These are phyloP conservation scores for Tuber brumale DNA, from an alignment of 495 filamentous ascomycete species.

Conservation along the genomic window DNA sequence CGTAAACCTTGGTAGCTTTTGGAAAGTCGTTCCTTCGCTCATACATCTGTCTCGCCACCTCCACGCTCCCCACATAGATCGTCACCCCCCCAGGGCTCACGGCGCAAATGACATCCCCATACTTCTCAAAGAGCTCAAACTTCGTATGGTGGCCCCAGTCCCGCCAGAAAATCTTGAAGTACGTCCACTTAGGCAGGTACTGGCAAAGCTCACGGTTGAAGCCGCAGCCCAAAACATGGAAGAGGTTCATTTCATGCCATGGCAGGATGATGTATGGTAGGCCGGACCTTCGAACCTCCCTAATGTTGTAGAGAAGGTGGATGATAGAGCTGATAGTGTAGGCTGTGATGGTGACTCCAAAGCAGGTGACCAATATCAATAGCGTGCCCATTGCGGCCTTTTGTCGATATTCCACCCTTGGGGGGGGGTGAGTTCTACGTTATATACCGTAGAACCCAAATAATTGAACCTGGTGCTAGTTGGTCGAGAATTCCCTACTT, in stretches of 20 bases:
- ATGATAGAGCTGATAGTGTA: not conserved
- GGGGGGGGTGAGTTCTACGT: not conserved
- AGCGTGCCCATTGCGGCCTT: not conserved
- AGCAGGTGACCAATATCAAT: not conserved
- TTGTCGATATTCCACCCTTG: not conserved
- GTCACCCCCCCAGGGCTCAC: constrained; percentile 16
- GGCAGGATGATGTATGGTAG: constrained; percentile 24
- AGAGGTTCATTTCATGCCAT: constrained; percentile 8
- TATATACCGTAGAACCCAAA: no score
- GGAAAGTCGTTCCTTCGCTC: constrained; percentile 20
- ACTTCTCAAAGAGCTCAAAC: constrained; percentile 22
- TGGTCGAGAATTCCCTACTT: no score
- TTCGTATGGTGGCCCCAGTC: constrained; percentile 24
- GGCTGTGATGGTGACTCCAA: not conserved
- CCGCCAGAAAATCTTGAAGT: constrained; percentile 22
- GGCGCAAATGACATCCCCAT: constrained; percentile 20
- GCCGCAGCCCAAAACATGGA: constrained; percentile 7
- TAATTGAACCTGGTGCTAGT: no score
- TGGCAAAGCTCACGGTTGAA: constrained; percentile 14
- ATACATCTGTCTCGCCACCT: constrained; percentile 14
- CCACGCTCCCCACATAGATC: constrained; percentile 20
- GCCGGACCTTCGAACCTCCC: constrained; percentile 14
- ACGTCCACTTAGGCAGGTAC: constrained; percentile 27
- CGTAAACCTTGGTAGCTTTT: constrained; percentile 22
- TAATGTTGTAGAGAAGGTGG: constrained; percentile 11